Conservation (phyloP, 2,329 filamentous ascomycete species). For the Emergomyces orientalis region DNA sequence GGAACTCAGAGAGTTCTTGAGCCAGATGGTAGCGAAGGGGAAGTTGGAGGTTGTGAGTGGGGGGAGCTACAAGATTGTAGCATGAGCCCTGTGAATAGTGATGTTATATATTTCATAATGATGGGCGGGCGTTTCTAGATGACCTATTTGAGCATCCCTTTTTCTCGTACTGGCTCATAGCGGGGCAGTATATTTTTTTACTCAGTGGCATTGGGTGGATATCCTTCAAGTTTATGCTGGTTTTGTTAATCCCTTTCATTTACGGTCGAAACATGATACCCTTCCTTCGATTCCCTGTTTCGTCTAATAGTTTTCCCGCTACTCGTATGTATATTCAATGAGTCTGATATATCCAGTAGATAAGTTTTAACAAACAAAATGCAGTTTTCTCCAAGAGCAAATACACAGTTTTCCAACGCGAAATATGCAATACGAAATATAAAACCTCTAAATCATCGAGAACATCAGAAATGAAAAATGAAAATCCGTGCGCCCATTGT, state of each 20-base stretch:
- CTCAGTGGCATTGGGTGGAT: not conserved
- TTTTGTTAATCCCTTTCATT: not conserved
- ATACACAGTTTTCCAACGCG: not conserved
- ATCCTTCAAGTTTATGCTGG: not conserved
- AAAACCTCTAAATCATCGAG: not conserved
- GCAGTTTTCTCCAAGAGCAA: not conserved
- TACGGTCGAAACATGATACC: not conserved
- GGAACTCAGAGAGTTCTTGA: conserved; percentile 72
- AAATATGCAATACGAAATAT: not conserved
- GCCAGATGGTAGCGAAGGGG: conserved; percentile 63
- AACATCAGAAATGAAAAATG: not conserved
- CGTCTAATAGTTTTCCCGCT: not conserved
- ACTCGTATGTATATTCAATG: not conserved
- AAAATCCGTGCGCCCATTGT: not conserved
- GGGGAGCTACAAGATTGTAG: conserved; percentile 55
- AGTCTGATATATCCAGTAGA: not conserved
- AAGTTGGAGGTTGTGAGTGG: conserved; percentile 57
- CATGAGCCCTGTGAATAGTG: not conserved
- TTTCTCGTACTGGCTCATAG: not conserved
- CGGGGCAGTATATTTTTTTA: not conserved
- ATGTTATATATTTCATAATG: not conserved
- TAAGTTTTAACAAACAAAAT: not conserved
- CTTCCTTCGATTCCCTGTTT: not conserved
- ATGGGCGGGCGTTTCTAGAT: not conserved
- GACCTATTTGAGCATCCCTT: not conserved